Percentiles rank a stretch among this genome's conserved stretches.
Evolutionary conservation across 305 asterid genomes (phyloP).

Genomic region (Rubia peregrina): DNA sequence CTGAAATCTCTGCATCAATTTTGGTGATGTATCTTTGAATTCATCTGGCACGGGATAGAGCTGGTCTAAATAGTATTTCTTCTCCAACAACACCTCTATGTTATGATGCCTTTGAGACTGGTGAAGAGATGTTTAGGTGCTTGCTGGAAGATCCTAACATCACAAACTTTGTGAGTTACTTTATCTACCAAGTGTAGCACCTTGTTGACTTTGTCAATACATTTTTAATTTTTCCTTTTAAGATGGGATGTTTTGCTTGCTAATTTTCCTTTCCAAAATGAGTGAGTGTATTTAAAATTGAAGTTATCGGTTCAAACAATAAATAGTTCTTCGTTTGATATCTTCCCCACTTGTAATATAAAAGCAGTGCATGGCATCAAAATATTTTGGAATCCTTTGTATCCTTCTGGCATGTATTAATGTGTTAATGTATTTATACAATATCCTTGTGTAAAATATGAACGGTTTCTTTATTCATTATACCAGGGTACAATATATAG

Average conservation of each 20-base stretch:
- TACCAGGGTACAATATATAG: too few species aligned
- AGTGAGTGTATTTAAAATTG: background rate
- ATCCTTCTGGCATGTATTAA: background rate
- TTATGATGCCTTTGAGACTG: constrained; percentile 7
- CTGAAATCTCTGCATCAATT: background rate
- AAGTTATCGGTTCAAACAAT: background rate
- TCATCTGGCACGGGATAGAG: constrained; percentile 13
- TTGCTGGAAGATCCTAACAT: constrained; percentile 14
- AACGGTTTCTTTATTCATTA: too few species aligned
- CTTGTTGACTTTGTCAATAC: background rate
- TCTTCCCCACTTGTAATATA: background rate
- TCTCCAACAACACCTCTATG: constrained; percentile 11
- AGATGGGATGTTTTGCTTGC: background rate
- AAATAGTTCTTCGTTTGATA: background rate
- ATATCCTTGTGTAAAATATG: too few species aligned
- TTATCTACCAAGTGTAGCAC: too few species aligned
- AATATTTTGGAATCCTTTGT: background rate
- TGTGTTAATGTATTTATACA: background rate
- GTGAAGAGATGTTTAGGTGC: background rate
- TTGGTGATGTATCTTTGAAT: background rate
- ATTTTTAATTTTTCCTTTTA: background rate
- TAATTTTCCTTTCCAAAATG: background rate
- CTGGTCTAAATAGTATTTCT: constrained; percentile 11
- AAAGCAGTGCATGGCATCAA: background rate
- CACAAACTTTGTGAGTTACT: background rate